These are phyloP conservation scores for Cyathus striatus DNA, from an alignment of 768 basidiomycete species.

Conservation along the genomic window DNA sequence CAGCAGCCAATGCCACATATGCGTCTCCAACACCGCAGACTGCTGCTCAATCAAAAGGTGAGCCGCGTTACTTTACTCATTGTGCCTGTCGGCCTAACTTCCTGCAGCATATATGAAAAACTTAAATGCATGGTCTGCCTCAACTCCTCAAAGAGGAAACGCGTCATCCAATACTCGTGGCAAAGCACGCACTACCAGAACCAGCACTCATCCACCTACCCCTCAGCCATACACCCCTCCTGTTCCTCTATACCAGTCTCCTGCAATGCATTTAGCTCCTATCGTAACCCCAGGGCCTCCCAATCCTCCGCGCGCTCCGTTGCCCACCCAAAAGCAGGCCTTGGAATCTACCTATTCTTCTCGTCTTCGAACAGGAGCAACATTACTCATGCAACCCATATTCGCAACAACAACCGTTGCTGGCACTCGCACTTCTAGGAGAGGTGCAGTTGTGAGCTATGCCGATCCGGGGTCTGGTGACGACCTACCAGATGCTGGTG, in stretches of 20 bases:
- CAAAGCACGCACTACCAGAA: constrained; percentile 35
- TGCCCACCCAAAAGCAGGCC: constrained; percentile 66
- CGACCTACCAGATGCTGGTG: constrained; percentile 76
- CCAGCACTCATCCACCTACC: constrained; percentile 35
- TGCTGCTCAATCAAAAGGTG: constrained; percentile 31
- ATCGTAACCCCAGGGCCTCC: constrained; percentile 26
- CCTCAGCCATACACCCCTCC: constrained; percentile 22
- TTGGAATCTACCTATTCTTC: constrained; percentile 80
- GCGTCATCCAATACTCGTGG: constrained; percentile 33
- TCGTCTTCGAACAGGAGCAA: constrained; percentile 85
- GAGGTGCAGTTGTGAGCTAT: constrained; percentile 77
- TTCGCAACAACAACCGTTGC: constrained; percentile 33
- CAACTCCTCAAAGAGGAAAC: constrained; percentile 46
- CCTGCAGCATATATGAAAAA: constrained; percentile 60
- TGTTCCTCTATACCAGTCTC: constrained; percentile 29
- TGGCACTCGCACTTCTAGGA: constrained; percentile 41
- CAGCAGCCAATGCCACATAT: constrained; percentile 32
- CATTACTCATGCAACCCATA: constrained; percentile 89
- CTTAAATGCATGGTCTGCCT: constrained; percentile 63
- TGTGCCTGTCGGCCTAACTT: neutral
- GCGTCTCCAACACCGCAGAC: constrained; percentile 33
- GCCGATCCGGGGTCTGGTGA: constrained; percentile 83
- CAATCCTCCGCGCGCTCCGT: constrained; percentile 49
- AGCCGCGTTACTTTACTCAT: constrained; percentile 2
- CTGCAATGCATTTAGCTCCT: constrained; percentile 24